Base-by-base conservation (phyloP, 2,329 filamentous ascomycete species). In the Aureobasidium uvarum region DNA sequence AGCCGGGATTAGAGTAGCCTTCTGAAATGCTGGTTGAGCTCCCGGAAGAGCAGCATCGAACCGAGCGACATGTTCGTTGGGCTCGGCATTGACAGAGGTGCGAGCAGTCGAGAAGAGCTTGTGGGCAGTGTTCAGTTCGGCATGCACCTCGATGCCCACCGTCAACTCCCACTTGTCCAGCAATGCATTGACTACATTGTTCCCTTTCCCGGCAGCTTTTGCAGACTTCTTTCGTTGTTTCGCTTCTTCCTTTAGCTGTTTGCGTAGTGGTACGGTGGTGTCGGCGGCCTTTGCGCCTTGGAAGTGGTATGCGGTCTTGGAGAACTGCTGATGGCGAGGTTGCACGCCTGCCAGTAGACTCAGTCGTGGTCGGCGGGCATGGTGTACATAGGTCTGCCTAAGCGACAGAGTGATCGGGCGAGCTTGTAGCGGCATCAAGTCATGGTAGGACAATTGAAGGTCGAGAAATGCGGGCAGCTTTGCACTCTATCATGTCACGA, bases 61-160 rank as follows among this genome's bases (percentile, higher is more conserved):
- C 6, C 89, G 84, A 3, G 92, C 89, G 43, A 96, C 91, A 77
- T 93, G 90, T n/a, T 86, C 87, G 75, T 99, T 98, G 6, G 93
- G 90, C 3, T 71, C 70, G 14, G 71, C 69, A 31, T 68, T 68
- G 41, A 68, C 70, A 36, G 73, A 68, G 3, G 77, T 79, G 5
- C 75, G 77, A 73, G 75, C 79, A 78, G 84, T 76, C 1, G 95
- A 98, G 80, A 99, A 99, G 65, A 99, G 85, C 78, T 99, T 99
- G 73, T 84, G 83, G 5, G 85, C 83, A 0, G 93, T 95, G 77
- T 98, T 96, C 72, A 99, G 83, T 78, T 98, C 94, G 23, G 95
- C 95, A 75, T 99, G 95, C 69, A 99, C 95, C 80, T 99, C 95
- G 70, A 99, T 93, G 67, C 95, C 95, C 33, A 98, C 92, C 0